Base-by-base conservation (phyloP, 179 eudicot genomes). In the Amaranthus tricolor region DNA sequence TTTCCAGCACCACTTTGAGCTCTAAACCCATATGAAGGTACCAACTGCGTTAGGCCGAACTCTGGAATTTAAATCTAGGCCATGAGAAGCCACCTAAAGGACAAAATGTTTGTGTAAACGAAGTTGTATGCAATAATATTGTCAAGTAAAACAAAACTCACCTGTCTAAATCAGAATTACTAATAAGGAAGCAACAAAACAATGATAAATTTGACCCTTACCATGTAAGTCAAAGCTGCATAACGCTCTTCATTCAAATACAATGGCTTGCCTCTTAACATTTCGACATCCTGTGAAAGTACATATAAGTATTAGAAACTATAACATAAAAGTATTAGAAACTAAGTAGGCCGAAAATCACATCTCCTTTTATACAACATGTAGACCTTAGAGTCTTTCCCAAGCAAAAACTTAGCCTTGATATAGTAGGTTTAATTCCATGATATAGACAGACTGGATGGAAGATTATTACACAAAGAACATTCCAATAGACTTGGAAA, bases 71-170 rank as follows among this genome's bases (percentile, higher is more conserved):
- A 90, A 89, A 78, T 95, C 99, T 55, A 93, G 91, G 60, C 99
- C 97, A 85, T 95, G 99, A 70, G 95, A 90, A 75, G 99, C 97
- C 78, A 95, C 99, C 99, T 95, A 70, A 44, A 73, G 78, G 40
- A 40, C 15, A 59, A 11, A 70, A 61, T 1, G 19, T 71, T 66
- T 63, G 75, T 19, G 44, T 49, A 70, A 13, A 40, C 4, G 58
- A 59, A 16, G 20, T n/a, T n/a, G 16, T 15, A 31, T 12, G 24
- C 12, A 17, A 45, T 44, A 45, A 4, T 17, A 62, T 50, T 13
- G 50, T 17, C 17, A 21, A 24, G 16, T 68, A 13, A 45, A 52
- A 66, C 44, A 54, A 17, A 67, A 45, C 51, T 9, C 62, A 66
- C 15, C 9, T 7, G 24, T 61, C 49, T 57, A 58, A 72, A 60